Evolutionary conservation across 202 grass and related monocot species (phyloP), one percentile per base, ranked within the genome.

Genomic region (Setaria viridis): DNA sequence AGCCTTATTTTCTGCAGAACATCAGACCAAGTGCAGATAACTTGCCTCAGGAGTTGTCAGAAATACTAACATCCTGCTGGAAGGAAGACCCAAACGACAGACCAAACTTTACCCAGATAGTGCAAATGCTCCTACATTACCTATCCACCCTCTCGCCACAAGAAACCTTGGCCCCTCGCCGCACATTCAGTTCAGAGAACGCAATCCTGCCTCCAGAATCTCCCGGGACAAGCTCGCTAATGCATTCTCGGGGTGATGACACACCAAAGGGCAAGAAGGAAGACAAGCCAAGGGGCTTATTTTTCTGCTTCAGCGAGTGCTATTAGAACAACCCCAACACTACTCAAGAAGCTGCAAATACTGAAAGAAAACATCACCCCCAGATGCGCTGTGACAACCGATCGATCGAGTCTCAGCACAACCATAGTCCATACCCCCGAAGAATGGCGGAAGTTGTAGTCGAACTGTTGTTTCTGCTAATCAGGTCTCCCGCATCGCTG

Each of bases 291-390:
- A 92, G 82, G 70, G 90, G 92, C 19, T 88, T 96, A 77, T 92
- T 97, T 89, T 99, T 93, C 92, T 99, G 97, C 87, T 99, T 97
- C 83, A 91, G 92, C 56, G 92, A 97, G 82, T 99, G 97, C 85
- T 99, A 94, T 85, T 99, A 88, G 90, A 66, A 82, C 65, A 59
- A 69, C 58, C 72, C 66, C 79, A 74, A 85, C 58, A 12, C 13
- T 72, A 20, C 37, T 77, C 37, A 13, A 70, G 82, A 55, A 42
- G 54, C 62, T 81, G 63, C 76, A 81, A 66, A 85, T 70, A 59
- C 68, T 67, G 19, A 64, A 77, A 51, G 77, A 84, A 64, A 64
- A 39, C 70, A 54, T 46, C 59, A 64, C 5, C 41, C 59, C 33
- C 15, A 42, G 60, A 69, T 83, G 80, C 6, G 62, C 84, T 29